Evolutionary conservation across 2,329 filamentous ascomycete species (phyloP).

Genomic region (Xylaria sp.): DNA sequence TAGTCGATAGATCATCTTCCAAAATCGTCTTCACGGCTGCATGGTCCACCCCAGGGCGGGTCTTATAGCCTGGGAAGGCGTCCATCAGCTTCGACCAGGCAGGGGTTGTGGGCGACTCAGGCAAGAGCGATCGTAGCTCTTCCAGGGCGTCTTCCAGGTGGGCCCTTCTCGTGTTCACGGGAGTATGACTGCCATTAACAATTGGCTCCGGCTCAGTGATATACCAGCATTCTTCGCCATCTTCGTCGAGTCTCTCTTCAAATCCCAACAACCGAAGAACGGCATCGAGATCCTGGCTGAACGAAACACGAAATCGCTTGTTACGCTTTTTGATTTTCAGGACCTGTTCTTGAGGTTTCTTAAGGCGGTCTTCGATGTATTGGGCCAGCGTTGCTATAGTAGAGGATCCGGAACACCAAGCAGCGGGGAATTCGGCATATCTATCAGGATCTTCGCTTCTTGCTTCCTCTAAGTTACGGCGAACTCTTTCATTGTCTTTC

Average conservation of each 20-base stretch:
- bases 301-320: conserved; percentile 61
- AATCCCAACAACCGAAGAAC: conserved; percentile 59
- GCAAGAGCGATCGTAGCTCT: conserved; percentile 33
- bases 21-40: conserved; percentile 1
- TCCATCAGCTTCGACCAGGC: conserved; percentile 35
- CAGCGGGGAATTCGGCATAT: conserved; percentile 51
- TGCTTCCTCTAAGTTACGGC: conserved; percentile 46
- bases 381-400: conserved; percentile 54
- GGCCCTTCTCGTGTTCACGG: conserved; percentile 43
- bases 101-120: conserved; percentile 16
- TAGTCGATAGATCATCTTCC: conserved; percentile 31
- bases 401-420: conserved; percentile 45
- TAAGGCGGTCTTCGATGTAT: conserved; percentile 57
- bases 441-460: conserved; percentile 54
- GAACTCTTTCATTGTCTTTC: conserved; percentile 52
- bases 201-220: conserved; percentile 43
- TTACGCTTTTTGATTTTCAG: conserved; percentile 61
- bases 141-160: conserved; percentile 38
- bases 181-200: conserved; percentile 42
- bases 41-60: neutral
- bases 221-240: conserved; percentile 48
- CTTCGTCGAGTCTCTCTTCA: conserved; percentile 46
- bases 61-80: conserved; percentile 31
- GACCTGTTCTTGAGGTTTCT: conserved; percentile 42
- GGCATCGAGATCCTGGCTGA: conserved; percentile 55